Base-by-base conservation (phyloP, 768 basidiomycete genomes). In the Tylopilus sp. region DNA sequence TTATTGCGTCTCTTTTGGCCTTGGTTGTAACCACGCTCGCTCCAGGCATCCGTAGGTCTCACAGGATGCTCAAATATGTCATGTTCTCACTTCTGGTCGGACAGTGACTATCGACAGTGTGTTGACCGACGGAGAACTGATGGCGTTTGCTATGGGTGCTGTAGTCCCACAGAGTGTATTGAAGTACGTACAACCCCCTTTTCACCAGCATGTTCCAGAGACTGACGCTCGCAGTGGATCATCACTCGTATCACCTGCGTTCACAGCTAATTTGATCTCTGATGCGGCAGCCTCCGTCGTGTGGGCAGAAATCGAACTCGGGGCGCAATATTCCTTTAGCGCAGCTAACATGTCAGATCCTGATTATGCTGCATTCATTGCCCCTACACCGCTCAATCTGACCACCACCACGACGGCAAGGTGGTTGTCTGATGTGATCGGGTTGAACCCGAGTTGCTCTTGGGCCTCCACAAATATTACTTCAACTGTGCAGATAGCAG, bases 81-180 rank as follows among this genome's bases (percentile, higher is more conserved):
- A 6, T 16, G n/a, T 24, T 22, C 22, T 51, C 3, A 40, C 8
- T 22, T 29, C 48, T 14, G n/a, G n/a, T 9, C 10, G 14, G 6
- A 31, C 12, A 66, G 65, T 67, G 43, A 57, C 63, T 1, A 42
- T 68, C 25, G 42, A 59, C 17, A 65, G 45, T 22, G 61, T 66
- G 17, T 43, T 68, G 17, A 31, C 51, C 34, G 66, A 68, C 45
- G 59, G 56, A 16, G 55, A 41, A 22, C 33, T 68, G 12, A 50
- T 63, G 52, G 65, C 65, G 4, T 56, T 67, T 29, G 54, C 48
- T n/a, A 24, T 67, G 12, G 65, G 65, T 11, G 59, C 66, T 12
- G 55, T 66, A 10, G 7, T 40, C 14, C 10, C 28, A 3, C 66
- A 68, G 48, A 63, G 57, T 17, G 64, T 67, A 6, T 57, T 63